Evolutionary conservation across 768 basidiomycete genomes (phyloP).

Genomic region (Paxillus involutus): DNA sequence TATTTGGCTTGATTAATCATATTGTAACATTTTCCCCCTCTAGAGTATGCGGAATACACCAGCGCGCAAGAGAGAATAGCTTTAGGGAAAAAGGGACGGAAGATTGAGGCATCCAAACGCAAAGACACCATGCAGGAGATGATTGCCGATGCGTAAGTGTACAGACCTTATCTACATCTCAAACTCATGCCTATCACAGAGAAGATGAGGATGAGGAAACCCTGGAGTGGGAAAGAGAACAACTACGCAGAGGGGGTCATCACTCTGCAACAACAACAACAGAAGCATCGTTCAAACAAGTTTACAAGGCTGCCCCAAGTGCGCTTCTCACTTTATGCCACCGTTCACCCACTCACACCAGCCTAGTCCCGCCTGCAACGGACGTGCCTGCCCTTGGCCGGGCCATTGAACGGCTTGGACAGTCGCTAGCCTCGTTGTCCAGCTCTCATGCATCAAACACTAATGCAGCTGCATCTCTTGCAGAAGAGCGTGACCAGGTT

Average conservation of each 20-base stretch:
- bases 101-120: conserved; percentile 64
- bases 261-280: conserved; percentile 34
- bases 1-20: not conserved
- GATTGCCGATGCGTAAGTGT: conserved; percentile 76
- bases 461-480: conserved; percentile 52
- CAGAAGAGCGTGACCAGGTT: conserved; percentile 62
- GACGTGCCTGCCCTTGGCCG: conserved; percentile 64
- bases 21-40: conserved; percentile 6
- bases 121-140: conserved; percentile 74
- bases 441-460: conserved; percentile 69
- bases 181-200: conserved; percentile 33
- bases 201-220: conserved; percentile 86
- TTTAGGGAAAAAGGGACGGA: conserved; percentile 78
- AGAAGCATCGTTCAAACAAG: conserved; percentile 43
- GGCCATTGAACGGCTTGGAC: conserved; percentile 60
- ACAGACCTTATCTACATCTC: not conserved
- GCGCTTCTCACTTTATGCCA: conserved; percentile 22
- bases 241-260: conserved; percentile 74
- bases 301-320: conserved; percentile 77
- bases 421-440: conserved; percentile 57
- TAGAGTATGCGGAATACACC: conserved; percentile 86
- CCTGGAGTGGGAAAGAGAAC: conserved; percentile 82
- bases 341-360: conserved; percentile 11
- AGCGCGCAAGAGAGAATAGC: conserved; percentile 86
- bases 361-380: conserved; percentile 62